A percentile compares a stretch with the other conserved stretches of the same genome.
These are phyloP conservation scores for Amauroascus niger DNA, from an alignment of 2,329 filamentous ascomycete genomes.

Conservation along the genomic window DNA sequence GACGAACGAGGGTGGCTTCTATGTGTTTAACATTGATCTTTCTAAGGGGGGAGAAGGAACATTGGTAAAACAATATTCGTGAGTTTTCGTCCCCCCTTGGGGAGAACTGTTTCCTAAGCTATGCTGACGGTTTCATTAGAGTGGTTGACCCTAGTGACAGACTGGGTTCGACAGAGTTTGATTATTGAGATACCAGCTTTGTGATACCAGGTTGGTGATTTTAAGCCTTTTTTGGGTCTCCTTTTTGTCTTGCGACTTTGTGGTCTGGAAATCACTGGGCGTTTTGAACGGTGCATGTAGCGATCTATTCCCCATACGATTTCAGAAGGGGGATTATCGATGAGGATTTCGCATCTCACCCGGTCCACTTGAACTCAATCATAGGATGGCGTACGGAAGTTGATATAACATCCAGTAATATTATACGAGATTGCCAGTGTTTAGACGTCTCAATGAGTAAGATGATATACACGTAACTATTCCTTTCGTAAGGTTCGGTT, in stretches of 20 bases:
- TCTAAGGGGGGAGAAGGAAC: slow-evolving; percentile 89
- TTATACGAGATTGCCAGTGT: neutral
- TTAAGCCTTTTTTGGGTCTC: neutral
- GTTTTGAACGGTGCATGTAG: slow-evolving; percentile 3
- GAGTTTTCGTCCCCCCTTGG: slow-evolving; percentile 39
- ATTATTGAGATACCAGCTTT: slow-evolving; percentile 1
- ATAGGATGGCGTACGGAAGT: neutral
- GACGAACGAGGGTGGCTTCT: slow-evolving; percentile 89
- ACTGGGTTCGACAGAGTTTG: slow-evolving; percentile 16
- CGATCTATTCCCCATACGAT: neutral
- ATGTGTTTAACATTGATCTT: slow-evolving; percentile 90
- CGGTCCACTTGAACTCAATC: neutral
- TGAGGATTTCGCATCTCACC: neutral
- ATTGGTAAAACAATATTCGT: slow-evolving; percentile 88
- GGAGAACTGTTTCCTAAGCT: slow-evolving; percentile 4
- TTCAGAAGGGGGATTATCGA: neutral
- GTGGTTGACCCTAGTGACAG: slow-evolving; percentile 39
- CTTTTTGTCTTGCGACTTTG: neutral
- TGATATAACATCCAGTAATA: neutral
- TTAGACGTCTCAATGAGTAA: neutral
- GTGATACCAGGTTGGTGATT: neutral
- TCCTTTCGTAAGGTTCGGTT: no score
- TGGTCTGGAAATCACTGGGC: neutral
- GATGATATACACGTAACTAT: neutral
- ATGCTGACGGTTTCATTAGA: slow-evolving; percentile 22